phyloP scores from a whole-genome alignment of 2,329 filamentous ascomycete genomes.

The Rutstroemia sp. region DNA sequence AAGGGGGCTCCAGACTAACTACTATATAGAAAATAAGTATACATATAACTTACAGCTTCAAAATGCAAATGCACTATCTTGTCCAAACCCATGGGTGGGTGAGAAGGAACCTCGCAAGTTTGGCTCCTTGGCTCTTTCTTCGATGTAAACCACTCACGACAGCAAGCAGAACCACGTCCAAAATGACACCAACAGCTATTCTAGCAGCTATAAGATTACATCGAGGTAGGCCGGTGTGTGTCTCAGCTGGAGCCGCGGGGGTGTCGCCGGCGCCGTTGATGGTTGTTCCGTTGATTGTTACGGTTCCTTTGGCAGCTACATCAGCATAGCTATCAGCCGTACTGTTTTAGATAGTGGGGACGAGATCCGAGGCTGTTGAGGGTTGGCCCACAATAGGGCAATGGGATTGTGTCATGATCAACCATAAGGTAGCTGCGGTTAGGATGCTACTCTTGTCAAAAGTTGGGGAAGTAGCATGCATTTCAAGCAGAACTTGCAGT shows the following conservation, averaged over 20 bases:
- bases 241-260: not conserved
- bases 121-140: not conserved
- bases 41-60: too few species aligned
- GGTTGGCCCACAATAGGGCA: not conserved
- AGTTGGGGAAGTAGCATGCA: not conserved
- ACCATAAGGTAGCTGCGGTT: conserved; percentile 4
- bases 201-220: not conserved
- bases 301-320: not conserved
- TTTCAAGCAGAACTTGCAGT: not conserved
- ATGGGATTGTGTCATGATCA: not conserved
- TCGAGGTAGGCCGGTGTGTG: not conserved
- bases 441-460: not conserved
- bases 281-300: not conserved
- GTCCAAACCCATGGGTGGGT: too few species aligned
- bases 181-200: not conserved
- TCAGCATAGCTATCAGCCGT: not conserved
- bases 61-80: too few species aligned
- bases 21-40: too few species aligned
- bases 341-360: not conserved
- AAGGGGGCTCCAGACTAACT: too few species aligned
- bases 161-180: not conserved
- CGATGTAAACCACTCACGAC: not conserved
- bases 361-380: not conserved
- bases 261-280: not conserved
- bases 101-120: too few species aligned